Base-by-base conservation (phyloP, 495 filamentous ascomycete species). In the Neurospora sp. region DNA sequence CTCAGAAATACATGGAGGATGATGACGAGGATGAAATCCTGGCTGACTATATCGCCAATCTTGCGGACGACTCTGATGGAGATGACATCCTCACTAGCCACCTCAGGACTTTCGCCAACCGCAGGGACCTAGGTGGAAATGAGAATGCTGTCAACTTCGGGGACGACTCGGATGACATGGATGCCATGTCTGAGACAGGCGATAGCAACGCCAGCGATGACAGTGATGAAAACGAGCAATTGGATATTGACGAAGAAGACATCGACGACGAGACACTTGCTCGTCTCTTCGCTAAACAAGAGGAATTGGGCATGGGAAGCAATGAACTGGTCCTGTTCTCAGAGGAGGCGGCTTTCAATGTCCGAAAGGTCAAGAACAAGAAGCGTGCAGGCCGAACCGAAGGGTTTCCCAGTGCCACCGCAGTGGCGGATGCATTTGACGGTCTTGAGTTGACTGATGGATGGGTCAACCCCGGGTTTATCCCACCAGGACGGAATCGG, bases 401-500 rank as follows among this genome's bases (percentile, higher is more conserved):
- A 20, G 62, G 5, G 18, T 69, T 89, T 73, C 86, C 90, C 38
- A 88, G 86, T 48, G 91, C 90, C 16, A 85, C 83, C 18, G 81
- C 85, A 14, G 87, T 94, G 73, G 91, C 91, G 0, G 90, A 94
- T 77, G 88, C 89, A 3, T 94, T 95, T 76, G 89, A 90, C 75
- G 91, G 88, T 37, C 89, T 97, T 74, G 93, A 97, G 77, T 84
- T 96, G 39, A 93, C 93, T 89, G 93, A 96, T 75, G 54, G 27
- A 35, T 92, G 91, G 79, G 86, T 91, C 31, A 86, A 90, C n/a
- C 90, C 81, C 85, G 41, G 7, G 90, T 86, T 71, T 72, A 89
- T 27, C 84, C 83, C 66, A 85, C 83, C 44, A 89, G 86, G 75
- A 76, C 86, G 54, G 91, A 90, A 76, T 88, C 88, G 88, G 14